Conservation (phyloP, 1,284 basidiomycete genomes). For the Malassezia furfur region DNA sequence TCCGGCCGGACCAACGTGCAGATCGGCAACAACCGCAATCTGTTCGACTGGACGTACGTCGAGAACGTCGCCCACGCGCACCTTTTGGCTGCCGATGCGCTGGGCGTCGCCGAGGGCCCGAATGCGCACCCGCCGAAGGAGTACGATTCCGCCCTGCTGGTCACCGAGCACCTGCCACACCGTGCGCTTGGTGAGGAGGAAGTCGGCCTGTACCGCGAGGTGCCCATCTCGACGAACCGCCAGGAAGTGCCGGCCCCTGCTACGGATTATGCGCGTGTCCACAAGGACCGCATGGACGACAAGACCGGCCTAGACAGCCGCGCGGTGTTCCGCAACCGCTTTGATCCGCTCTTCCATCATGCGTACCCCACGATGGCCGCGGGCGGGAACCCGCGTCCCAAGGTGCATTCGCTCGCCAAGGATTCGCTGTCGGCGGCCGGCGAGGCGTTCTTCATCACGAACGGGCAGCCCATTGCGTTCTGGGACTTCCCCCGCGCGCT, state of each 20-base stretch:
- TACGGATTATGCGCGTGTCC: slow-evolving; percentile 34
- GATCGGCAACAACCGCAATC: slow-evolving; percentile 82
- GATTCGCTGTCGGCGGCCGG: slow-evolving; percentile 66
- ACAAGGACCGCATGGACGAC: slow-evolving; percentile 17
- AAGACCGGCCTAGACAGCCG: slow-evolving; percentile 37
- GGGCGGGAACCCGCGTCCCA: slow-evolving; percentile 28
- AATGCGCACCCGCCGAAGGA: slow-evolving; percentile 17
- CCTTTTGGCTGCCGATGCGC: slow-evolving; percentile 79
- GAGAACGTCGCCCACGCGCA: slow-evolving; percentile 92
- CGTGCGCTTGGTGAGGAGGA: slow-evolving; percentile 26
- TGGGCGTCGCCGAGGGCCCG: slow-evolving; percentile 51
- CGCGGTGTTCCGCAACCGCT: slow-evolving; percentile 63
- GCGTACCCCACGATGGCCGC: slow-evolving; percentile 28
- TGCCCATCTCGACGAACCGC: slow-evolving; percentile 35
- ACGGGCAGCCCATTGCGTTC: slow-evolving; percentile 89
- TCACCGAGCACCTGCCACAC: slow-evolving; percentile 36
- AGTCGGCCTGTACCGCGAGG: slow-evolving; percentile 18
- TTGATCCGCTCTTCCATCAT: slow-evolving; percentile 53
- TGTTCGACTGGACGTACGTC: slow-evolving; percentile 97
- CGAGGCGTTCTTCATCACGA: slow-evolving; percentile 93
- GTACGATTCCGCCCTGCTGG: slow-evolving; percentile 36
- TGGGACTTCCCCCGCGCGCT: slow-evolving; percentile 84
- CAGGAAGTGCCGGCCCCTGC: slow-evolving; percentile 30
- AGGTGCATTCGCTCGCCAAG: slow-evolving; percentile 50
- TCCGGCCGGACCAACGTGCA: slow-evolving; percentile 77